Base-by-base conservation (phyloP, 177 flowering plant species). In the Vitis hybrid region DNA sequence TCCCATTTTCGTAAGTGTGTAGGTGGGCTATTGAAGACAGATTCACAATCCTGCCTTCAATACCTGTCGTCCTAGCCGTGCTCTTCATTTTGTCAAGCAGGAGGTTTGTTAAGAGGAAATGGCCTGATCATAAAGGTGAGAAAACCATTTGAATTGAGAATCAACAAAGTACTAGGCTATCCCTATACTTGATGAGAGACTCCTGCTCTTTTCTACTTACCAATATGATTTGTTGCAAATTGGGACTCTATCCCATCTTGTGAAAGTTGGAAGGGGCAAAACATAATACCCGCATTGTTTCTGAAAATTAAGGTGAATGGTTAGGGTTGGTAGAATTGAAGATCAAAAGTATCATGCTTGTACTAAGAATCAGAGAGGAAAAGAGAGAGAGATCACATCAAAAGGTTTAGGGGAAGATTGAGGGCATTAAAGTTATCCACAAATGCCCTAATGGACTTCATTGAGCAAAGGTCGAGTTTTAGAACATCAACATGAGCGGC, bases 241-340 rank as follows among this genome's bases (percentile, higher is more conserved):
- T 96, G 99, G 79, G 82, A 63, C 81, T 96, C 99, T 14, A 93
- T 81, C 26, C 95, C 97, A 76, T 93, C 97, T 70, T 89, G 78
- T 0, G 99, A 93, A 18, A 86, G 92, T 74, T 89, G 85, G 83
- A 64, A 88, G 1, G 98, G 99, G 64, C 98, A 93, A 81, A 93
- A 96, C 99, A 96, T 96, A 52, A 96, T 71, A 5, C 99, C 99
- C 40, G 99, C 98, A 76, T 96, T 96, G 86, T 96, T 96, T 93
- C 99, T 95, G 90, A 62, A 80, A 78, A 40, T 40, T 7, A 40
- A 40, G 45, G 8, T 40, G 45, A 40, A 40, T 4, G 5, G 45
- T 40, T 40, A 40, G 45, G 0, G 45, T 40, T 40, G 45, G 45
- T 40, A 1, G 45, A 40, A 40, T 1, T 40, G 45, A 40, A 40